Conservation (phyloP, 495 filamentous ascomycete genomes). For the Penicillium robsamsonii region DNA sequence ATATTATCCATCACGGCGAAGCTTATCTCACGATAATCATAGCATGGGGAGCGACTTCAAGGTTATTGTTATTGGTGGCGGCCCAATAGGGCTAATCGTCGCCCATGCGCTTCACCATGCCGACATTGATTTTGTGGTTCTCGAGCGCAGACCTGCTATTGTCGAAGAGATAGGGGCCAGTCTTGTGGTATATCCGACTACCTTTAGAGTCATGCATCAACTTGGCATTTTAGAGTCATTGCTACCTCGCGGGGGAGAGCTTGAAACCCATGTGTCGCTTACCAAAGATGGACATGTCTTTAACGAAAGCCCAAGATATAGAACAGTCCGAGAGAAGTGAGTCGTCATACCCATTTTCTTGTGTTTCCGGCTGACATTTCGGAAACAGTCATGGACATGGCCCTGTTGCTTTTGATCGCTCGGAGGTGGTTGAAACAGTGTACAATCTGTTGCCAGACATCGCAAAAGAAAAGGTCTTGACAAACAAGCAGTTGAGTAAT, state of each 20-base stretch:
- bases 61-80: conserved; percentile 54
- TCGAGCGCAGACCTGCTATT: conserved; percentile 41
- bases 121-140: conserved; percentile 51
- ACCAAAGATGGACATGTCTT: conserved; percentile 24
- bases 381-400: conserved; percentile 12
- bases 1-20: no score
- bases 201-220: conserved; percentile 49
- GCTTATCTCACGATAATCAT: no score
- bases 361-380: neutral
- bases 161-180: conserved; percentile 41
- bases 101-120: conserved; percentile 48
- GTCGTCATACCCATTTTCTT: neutral
- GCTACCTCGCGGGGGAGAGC: conserved; percentile 14
- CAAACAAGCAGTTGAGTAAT: conserved; percentile 14
- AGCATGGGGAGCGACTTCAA: conserved; percentile 29
- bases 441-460: conserved; percentile 20
- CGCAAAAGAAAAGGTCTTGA: conserved; percentile 19
- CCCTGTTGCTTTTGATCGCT: conserved; percentile 24
- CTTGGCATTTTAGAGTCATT: conserved; percentile 42
- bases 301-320: conserved; percentile 14
- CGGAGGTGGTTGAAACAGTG: conserved; percentile 23
- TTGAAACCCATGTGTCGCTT: conserved; percentile 20
- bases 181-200: conserved; percentile 33
- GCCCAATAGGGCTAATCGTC: conserved; percentile 47
- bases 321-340: conserved; percentile 17